Evolutionary conservation across 2,329 filamentous ascomycete species (phyloP).

Genomic region (Hymenoscyphus infarciens): DNA sequence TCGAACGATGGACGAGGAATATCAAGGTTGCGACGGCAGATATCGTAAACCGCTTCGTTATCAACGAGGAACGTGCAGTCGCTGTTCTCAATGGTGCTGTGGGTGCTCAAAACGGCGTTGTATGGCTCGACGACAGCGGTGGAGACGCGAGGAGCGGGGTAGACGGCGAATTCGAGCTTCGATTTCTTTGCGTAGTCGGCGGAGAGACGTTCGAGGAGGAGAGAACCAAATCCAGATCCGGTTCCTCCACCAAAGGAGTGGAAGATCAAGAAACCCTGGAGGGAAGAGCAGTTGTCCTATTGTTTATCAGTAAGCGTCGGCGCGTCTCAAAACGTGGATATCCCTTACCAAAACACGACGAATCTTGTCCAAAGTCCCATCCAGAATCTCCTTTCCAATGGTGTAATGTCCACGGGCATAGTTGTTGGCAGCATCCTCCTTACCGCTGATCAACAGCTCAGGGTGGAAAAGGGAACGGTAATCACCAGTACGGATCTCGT

Average conservation of each 20-base stretch:
- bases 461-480: conserved; percentile 65
- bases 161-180: conserved; percentile 65
- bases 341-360: conserved; percentile 55
- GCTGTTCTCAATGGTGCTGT: conserved; percentile 61
- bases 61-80: conserved; percentile 68
- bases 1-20: conserved; percentile 62
- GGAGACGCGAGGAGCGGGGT: conserved; percentile 60
- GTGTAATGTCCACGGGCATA: conserved; percentile 69
- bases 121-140: conserved; percentile 68
- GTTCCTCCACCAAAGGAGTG: conserved; percentile 67
- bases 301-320: conserved; percentile 9
- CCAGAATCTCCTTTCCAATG: conserved; percentile 63
- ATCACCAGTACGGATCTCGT: conserved; percentile 61
- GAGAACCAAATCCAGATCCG: conserved; percentile 62
- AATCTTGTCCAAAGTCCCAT: conserved; percentile 60
- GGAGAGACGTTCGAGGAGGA: conserved; percentile 60
- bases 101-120: conserved; percentile 57
- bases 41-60: conserved; percentile 66
- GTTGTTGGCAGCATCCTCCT: conserved; percentile 68
- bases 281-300: conserved; percentile 60
- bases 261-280: conserved; percentile 66
- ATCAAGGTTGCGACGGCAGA: conserved; percentile 61
- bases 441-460: conserved; percentile 62
- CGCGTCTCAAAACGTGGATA: neutral
- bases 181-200: conserved; percentile 66